Conservation (phyloP, 768 basidiomycete genomes). For the Boletus tylopilopsis region DNA sequence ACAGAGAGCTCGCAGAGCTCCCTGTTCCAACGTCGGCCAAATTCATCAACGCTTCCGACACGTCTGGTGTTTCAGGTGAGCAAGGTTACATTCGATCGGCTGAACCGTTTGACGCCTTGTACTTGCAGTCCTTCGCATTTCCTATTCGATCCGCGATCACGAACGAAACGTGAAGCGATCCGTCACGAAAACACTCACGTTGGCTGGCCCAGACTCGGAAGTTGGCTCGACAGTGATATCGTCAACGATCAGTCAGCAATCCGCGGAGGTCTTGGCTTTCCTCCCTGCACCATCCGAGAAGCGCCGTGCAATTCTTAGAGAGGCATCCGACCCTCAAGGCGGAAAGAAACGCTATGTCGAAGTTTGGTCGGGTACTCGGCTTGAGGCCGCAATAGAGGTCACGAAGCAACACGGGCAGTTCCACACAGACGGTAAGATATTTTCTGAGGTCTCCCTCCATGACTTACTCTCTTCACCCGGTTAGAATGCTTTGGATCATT, state of each 20-base stretch:
- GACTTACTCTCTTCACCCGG: not conserved
- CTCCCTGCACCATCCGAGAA: constrained; percentile 40
- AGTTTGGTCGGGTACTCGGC: constrained; percentile 46
- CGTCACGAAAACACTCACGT: constrained; percentile 38
- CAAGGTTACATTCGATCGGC: not conserved
- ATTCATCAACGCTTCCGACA: constrained; percentile 23
- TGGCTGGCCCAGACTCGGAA: constrained; percentile 12
- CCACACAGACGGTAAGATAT: constrained; percentile 53
- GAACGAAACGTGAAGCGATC: constrained; percentile 45
- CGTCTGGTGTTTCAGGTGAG: constrained; percentile 17
- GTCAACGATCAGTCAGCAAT: constrained; percentile 14
- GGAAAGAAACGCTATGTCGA: constrained; percentile 52
- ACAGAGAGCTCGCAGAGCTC: constrained; percentile 39
- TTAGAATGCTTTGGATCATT: constrained; percentile 51
- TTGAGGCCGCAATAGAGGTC: constrained; percentile 51
- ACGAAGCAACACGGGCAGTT: constrained; percentile 56
- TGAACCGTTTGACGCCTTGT: too few relatives aligned
- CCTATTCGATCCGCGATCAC: constrained; percentile 49
- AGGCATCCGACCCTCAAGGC: constrained; percentile 22
- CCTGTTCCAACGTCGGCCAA: constrained; percentile 36
- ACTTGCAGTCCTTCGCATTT: constrained; percentile 38
- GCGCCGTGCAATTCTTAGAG: constrained; percentile 45
- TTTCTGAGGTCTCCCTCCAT: not conserved
- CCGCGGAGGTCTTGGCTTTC: constrained; percentile 39
- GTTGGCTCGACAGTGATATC: constrained; percentile 10